These are phyloP conservation scores for Zostera marina DNA, from an alignment of 116 monocot genomes.

Conservation along the genomic window DNA sequence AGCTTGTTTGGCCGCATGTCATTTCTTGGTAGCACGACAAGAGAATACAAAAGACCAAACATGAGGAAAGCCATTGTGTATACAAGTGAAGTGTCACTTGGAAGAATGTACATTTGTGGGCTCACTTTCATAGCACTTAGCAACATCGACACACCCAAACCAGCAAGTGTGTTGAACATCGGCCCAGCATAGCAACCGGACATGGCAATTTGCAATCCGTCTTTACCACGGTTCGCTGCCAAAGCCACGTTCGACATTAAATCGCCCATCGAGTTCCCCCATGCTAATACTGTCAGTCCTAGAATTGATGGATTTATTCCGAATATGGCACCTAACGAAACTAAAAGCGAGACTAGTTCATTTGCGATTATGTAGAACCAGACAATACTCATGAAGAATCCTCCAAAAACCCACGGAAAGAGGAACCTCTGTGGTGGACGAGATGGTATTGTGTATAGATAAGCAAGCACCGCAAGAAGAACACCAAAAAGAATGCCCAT, in stretches of 20 bases:
- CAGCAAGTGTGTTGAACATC: conserved; percentile 96
- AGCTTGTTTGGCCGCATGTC: conserved; percentile 73
- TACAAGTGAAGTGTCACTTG: conserved; percentile 44
- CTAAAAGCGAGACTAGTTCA: conserved; percentile 46
- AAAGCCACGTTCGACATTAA: conserved; percentile 89
- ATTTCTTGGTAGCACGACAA: conserved; percentile 43
- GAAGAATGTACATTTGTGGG: conserved; percentile 49
- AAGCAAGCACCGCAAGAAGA: conserved; percentile 17
- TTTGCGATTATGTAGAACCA: conserved; percentile 62
- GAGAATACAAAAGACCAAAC: conserved; percentile 57
- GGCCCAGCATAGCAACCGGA: conserved; percentile 99
- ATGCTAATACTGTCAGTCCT: conserved; percentile 89
- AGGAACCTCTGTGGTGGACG: conserved; percentile 31
- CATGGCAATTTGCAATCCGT: conserved; percentile 95
- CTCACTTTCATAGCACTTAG: conserved; percentile 51
- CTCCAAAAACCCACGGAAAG: conserved; percentile 57
- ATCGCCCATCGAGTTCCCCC: conserved; percentile 99
- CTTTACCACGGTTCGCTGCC: conserved; percentile 60
- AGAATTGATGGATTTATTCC: conserved; percentile 90
- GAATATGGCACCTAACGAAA: conserved; percentile 42
- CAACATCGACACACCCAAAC: conserved; percentile 75
- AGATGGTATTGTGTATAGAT: conserved; percentile 17
- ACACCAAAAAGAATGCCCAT: conserved; percentile 18
- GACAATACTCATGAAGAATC: conserved; percentile 47
- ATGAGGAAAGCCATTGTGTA: conserved; percentile 85